Percentiles rank a stretch among this genome's conserved stretches.
These are phyloP conservation scores for Funneliformis geosporum DNA, from an alignment of 192 early-diverging fungal genomes.

Conservation along the genomic window DNA sequence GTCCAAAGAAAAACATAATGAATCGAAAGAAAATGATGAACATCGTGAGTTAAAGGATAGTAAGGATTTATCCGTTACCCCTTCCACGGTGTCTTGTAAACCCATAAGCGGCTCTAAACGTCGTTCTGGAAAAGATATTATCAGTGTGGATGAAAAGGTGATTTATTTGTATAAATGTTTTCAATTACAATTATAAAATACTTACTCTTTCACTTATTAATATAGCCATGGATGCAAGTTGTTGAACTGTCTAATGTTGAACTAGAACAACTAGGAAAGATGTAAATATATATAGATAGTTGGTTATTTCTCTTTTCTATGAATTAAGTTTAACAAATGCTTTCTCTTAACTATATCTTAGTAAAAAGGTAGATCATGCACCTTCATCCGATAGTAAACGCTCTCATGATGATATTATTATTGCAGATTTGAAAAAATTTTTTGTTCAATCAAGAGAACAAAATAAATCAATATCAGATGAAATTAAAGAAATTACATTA, in stretches of 20 bases:
- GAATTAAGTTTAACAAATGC: background rate
- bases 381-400: slow-evolving; percentile 26
- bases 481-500: slow-evolving; percentile 81
- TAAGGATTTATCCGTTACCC: background rate
- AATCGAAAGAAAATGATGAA: background rate
- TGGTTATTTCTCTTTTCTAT: background rate
- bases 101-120: background rate
- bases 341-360: slow-evolving; percentile 11
- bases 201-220: slow-evolving; percentile 29
- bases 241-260: slow-evolving; percentile 64
- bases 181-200: background rate
- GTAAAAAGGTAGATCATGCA: slow-evolving; percentile 27
- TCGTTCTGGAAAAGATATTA: slow-evolving; percentile 4
- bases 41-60: background rate
- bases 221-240: slow-evolving; percentile 65
- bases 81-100: background rate
- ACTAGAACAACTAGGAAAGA: slow-evolving; percentile 48
- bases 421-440: slow-evolving; percentile 57
- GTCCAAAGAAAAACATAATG: background rate
- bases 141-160: background rate
- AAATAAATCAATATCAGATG: slow-evolving; percentile 50
- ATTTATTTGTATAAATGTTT: background rate
- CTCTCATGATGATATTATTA: slow-evolving; percentile 47
- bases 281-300: background rate
- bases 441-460: slow-evolving; percentile 37